Evolutionary conservation across 2,329 filamentous ascomycete genomes (phyloP).

Genomic region (Colletotrichum tofieldiae): DNA sequence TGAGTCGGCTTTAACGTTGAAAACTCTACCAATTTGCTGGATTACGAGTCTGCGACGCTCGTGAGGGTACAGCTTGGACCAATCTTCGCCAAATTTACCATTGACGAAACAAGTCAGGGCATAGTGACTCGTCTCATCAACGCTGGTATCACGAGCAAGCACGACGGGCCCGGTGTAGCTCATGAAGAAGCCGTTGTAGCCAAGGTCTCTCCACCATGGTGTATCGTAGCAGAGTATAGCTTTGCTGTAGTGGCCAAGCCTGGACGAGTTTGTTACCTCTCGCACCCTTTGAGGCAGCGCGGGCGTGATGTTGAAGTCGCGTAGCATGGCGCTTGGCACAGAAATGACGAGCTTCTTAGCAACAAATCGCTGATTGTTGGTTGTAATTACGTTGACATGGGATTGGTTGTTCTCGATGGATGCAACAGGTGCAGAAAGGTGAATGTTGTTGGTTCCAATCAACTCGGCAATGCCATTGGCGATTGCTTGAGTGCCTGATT

Average conservation of each 20-base stretch:
- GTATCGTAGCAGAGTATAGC: conserved; percentile 51
- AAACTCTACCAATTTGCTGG: conserved; percentile 53
- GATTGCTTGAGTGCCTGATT: conserved; percentile 44
- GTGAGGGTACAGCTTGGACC: conserved; percentile 50
- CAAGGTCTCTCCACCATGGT: conserved; percentile 55
- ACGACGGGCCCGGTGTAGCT: conserved; percentile 57
- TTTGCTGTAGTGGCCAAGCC: conserved; percentile 63
- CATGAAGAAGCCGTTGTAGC: conserved; percentile 56
- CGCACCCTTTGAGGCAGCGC: conserved; percentile 56
- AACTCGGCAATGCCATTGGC: conserved; percentile 49
- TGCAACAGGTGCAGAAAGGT: conserved; percentile 45
- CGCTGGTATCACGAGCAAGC: conserved; percentile 59
- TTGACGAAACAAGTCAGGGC: conserved; percentile 60
- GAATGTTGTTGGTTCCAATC: conserved; percentile 45
- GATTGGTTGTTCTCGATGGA: conserved; percentile 46
- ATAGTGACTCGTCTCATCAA: conserved; percentile 49
- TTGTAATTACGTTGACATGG: conserved; percentile 45
- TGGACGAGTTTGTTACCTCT: conserved; percentile 53
- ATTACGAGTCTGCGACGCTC: conserved; percentile 52
- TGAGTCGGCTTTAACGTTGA: conserved; percentile 43
- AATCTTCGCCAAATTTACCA: conserved; percentile 54
- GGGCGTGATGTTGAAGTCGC: conserved; percentile 63
- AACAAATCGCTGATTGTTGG: conserved; percentile 47
- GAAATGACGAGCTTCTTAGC: conserved; percentile 63
- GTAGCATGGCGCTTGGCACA: conserved; percentile 64